These are phyloP conservation scores for Mediolabrus comicus DNA, from an alignment of 108 stramenopile species.

Conservation along the genomic window DNA sequence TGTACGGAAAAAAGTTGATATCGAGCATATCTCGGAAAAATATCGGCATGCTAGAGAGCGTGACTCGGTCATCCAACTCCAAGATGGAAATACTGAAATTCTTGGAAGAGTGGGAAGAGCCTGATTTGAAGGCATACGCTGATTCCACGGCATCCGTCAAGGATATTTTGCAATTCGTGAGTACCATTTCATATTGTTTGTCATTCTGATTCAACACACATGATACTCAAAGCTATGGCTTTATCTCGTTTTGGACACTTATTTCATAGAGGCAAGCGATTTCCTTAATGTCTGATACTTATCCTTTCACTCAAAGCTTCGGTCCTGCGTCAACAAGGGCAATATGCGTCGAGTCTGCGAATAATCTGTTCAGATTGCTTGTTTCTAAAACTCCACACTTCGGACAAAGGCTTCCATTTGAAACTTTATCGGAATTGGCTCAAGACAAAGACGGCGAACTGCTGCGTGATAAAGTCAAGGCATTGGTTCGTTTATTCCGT, in stretches of 20 bases:
- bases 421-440: slow-evolving; percentile 41
- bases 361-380: slow-evolving; percentile 51
- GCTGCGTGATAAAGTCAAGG: slow-evolving; percentile 33
- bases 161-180: slow-evolving; percentile 40
- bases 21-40: not conserved
- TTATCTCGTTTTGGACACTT: no score
- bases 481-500: slow-evolving; percentile 58
- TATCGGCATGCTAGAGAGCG: not conserved
- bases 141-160: slow-evolving; percentile 36
- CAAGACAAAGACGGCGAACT: slow-evolving; percentile 24
- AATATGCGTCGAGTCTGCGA: slow-evolving; percentile 58
- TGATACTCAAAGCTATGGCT: no score
- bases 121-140: slow-evolving; percentile 8
- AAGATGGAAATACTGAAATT: slow-evolving; percentile 32
- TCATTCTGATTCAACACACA: no score
- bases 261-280: slow-evolving; percentile 38
- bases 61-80: not conserved
- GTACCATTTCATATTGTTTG: not conserved
- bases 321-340: slow-evolving; percentile 55
- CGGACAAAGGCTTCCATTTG: slow-evolving; percentile 46
- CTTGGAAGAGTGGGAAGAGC: slow-evolving; percentile 55
- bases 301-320: slow-evolving; percentile 43
- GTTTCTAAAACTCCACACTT: slow-evolving; percentile 33
- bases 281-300: slow-evolving; percentile 27
- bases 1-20: slow-evolving; percentile 2